Evolutionary conservation across 2,329 filamentous ascomycete species (phyloP), one percentile per base, ranked within the genome.

Genomic region (Didymella glomerata): DNA sequence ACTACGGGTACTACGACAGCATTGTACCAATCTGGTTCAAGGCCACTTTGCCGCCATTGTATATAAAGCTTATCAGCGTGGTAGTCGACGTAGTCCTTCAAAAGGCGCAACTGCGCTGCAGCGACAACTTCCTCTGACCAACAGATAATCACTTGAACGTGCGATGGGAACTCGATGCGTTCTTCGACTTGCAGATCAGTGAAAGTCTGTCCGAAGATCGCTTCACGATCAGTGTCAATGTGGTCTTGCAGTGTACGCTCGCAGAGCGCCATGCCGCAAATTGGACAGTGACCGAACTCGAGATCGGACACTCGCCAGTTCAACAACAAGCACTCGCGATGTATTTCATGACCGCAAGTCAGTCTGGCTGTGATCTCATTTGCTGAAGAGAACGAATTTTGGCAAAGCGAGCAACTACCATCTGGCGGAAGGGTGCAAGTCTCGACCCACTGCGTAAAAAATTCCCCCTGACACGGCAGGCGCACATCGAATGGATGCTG

Each of bases 21-120:
- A 14, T 20, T 10, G 11, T 45, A 18, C 49, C 40, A 52, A 27
- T 52, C 49, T 14, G 40, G 28, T n/a, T n/a, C n/a, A n/a, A 30
- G 3, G 5, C n/a, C n/a, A 4, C 13, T 48, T 13, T 41, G 24
- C 11, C 54, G 54, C 48, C 54, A 64, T 3, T 48, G 22, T 25
- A 45, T 22, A 8, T 51, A 54, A 7, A 59, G 9, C 9, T 66
- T 55, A n/a, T 64, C 54, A 1, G 62, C 52, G 16, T 68, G 55
- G 4, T 46, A 30, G 5, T 63, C 51, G 13, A 67, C 28, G 11
- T 62, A 57, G n/a, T 64, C 62, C 7, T 68, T 67, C 13, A 62
- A 13, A 3, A 65, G 36, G 7, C 56, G 54, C 6, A 65, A 49
- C 24, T 64, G 53, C 4, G 59, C 44, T 14, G 52, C 54, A 9